Evolutionary conservation across 345 rosid species (phyloP), one percentile per base, ranked within the genome.

Genomic region (Dipteronia dyeriana): DNA sequence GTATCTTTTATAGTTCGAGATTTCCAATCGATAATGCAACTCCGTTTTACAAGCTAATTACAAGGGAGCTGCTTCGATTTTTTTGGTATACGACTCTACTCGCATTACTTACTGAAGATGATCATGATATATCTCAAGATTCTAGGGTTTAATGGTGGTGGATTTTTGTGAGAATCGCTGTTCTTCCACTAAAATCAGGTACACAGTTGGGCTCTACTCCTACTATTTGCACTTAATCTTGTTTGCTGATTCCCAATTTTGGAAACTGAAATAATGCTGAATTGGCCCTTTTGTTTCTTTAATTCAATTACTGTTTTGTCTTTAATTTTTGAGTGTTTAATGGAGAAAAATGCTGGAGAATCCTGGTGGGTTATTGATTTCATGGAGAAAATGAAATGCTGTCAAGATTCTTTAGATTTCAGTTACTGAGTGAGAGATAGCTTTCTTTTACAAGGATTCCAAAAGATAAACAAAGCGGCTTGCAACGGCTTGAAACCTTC

Each of bases 61-160:
- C 59, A 59, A 71, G 14, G 38, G 26, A 20, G 23, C 25, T 20
- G 62, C 62, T 56, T 71, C 39, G 43, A 26, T 34, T 56, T 51
- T 64, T 69, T 57, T 20, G 23, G 1, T 57, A 4, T 19, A 19
- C 63, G 3, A 20, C 26, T 53, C n/a, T 7, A n/a, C 26, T 59
- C 63, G 25, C 26, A 20, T 59, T 59, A 19, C 75, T 25, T 9
- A 4, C 66, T 41, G 38, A 23, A 63, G 54, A 57, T 22, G 23
- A 49, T 73, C 79, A 79, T 79, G 81, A 81, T 86, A 66, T 86
- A 75, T 74, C 85, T 84, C 81, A 82, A 84, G 87, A 84, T 82
- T 73, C 80, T 81, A 43, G 83, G 75, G 69, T 75, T 76, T 74
- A 63, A 29, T 34, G 26, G 9, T 41, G 71, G 64, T 53, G 77